Percentiles rank a stretch among this genome's conserved stretches.
These are phyloP conservation scores for Sugiyamaella grinbergsii DNA, from an alignment of 1,139 yeast species.

Conservation along the genomic window DNA sequence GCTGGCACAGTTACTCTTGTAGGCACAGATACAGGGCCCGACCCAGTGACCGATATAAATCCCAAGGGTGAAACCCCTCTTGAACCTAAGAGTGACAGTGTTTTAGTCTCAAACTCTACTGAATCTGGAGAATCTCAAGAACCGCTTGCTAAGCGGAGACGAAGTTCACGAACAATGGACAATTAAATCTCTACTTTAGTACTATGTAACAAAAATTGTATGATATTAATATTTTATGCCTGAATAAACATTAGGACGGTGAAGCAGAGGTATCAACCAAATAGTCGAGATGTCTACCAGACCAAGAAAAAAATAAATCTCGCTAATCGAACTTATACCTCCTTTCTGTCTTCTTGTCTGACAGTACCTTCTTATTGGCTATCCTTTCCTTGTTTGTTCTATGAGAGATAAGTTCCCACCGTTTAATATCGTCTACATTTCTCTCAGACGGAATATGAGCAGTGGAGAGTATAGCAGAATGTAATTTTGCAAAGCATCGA, in stretches of 20 bases:
- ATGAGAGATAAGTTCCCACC: slow-evolving; percentile 58
- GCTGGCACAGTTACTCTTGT: neutral
- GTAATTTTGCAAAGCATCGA: slow-evolving; percentile 62
- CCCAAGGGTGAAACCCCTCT: no score
- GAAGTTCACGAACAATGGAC: slow-evolving; percentile 5
- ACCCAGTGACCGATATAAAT: no score
- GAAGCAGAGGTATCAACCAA: no score
- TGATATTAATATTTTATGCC: neutral
- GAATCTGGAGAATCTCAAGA: slow-evolving; percentile 6
- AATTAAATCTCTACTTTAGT: neutral
- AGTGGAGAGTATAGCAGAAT: slow-evolving; percentile 52
- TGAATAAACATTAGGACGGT: no score
- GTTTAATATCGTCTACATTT: slow-evolving; percentile 50
- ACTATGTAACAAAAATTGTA: neutral
- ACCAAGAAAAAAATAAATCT: no score
- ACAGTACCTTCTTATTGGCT: slow-evolving; percentile 52
- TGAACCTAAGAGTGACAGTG: no score
- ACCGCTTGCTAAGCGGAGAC: slow-evolving; percentile 11
- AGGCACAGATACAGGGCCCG: no score
- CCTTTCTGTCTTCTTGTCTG: slow-evolving; percentile 59
- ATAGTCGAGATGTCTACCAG: no score
- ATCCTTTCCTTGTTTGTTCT: slow-evolving; percentile 54
- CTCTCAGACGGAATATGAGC: slow-evolving; percentile 56
- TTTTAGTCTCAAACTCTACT: no score
- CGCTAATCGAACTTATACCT: slow-evolving; percentile 19